Percentiles rank a stretch among this genome's conserved stretches.
Conservation (phyloP, 768 basidiomycete species). For the Strobilomyces echinocephalus region DNA sequence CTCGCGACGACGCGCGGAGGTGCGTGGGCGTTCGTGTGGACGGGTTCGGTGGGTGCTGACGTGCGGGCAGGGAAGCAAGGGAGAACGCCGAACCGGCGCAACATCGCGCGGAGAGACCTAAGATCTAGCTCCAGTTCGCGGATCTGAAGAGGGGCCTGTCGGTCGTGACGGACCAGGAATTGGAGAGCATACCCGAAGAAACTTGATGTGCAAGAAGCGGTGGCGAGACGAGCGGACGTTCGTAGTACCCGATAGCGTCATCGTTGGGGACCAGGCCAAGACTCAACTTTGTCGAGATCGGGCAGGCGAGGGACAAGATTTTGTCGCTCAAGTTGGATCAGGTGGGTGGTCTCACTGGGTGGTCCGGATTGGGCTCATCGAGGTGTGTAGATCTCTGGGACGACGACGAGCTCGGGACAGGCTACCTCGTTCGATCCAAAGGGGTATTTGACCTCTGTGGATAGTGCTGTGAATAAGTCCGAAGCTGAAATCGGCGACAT, state of each 20-base stretch:
- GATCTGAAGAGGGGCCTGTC: conserved; percentile 90
- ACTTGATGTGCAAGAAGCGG: conserved; percentile 88
- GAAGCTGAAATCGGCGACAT: conserved; percentile 72
- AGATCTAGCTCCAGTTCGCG: conserved; percentile 93
- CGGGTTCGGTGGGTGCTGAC: conserved; percentile 22
- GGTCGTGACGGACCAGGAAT: conserved; percentile 84
- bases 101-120: conserved; percentile 82
- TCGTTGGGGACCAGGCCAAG: conserved; percentile 78
- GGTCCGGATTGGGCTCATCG: neutral
- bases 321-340: conserved; percentile 92
- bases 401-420: conserved; percentile 63
- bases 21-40: conserved; percentile 48
- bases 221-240: conserved; percentile 81
- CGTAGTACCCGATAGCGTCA: conserved; percentile 89
- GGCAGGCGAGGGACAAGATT: conserved; percentile 93
- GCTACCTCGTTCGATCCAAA: conserved; percentile 92
- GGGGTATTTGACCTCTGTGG: conserved; percentile 95
- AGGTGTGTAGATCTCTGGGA: conserved; percentile 58
- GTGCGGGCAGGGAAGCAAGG: conserved; percentile 58
- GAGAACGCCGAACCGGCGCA: conserved; percentile 72
- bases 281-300: conserved; percentile 92
- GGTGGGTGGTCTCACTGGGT: conserved; percentile 34
- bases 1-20: conserved; percentile 74
- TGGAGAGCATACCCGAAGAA: conserved; percentile 94
- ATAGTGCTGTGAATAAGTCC: conserved; percentile 83